Percentiles rank a stretch among this genome's conserved stretches.
Evolutionary conservation across 2,329 filamentous ascomycete species (phyloP).

Genomic region (Fusarium xylarioides): DNA sequence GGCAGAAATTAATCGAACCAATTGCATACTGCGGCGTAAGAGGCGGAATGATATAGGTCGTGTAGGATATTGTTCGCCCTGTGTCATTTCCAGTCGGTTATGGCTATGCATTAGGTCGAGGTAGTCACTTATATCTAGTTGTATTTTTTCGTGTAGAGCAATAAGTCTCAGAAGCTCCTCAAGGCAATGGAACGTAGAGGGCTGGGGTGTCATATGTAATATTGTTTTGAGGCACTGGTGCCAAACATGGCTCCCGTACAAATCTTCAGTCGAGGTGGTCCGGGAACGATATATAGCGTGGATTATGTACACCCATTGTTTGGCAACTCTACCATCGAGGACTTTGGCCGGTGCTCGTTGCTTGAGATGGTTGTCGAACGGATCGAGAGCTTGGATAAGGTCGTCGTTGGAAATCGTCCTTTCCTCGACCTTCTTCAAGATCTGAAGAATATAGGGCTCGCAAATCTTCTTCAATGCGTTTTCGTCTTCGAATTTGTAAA

Average conservation of each 20-base stretch:
- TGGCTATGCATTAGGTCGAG: constrained; percentile 6
- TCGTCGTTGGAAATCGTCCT: constrained; percentile 25
- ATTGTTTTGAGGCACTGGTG: constrained; percentile 12
- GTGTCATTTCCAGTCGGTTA: constrained; percentile 5
- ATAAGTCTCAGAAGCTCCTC: constrained; percentile 16
- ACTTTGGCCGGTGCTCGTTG: neutral
- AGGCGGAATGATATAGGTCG: neutral
- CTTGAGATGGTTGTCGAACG: constrained; percentile 20
- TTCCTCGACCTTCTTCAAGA: constrained; percentile 15
- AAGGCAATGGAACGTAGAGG: constrained; percentile 18
- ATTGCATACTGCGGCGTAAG: constrained; percentile 14
- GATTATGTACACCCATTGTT: constrained; percentile 18
- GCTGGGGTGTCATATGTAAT: constrained; percentile 19
- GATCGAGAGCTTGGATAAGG: constrained; percentile 29
- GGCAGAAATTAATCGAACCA: constrained; percentile 2
- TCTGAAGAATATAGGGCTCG: neutral
- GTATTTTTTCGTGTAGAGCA: neutral
- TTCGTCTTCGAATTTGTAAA: neutral
- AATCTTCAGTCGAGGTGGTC: neutral
- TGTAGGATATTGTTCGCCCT: neutral
- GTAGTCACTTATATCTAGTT: constrained; percentile 4
- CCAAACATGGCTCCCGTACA: constrained; percentile 23
- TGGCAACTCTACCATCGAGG: constrained; percentile 19
- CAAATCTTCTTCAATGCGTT: constrained; percentile 9
- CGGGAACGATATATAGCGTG: constrained; percentile 13